A percentile compares a stretch with the other conserved stretches of the same genome.
These are phyloP conservation scores for Lathyrus sativus DNA, from an alignment of 306 rosid genomes.

Conservation along the genomic window DNA sequence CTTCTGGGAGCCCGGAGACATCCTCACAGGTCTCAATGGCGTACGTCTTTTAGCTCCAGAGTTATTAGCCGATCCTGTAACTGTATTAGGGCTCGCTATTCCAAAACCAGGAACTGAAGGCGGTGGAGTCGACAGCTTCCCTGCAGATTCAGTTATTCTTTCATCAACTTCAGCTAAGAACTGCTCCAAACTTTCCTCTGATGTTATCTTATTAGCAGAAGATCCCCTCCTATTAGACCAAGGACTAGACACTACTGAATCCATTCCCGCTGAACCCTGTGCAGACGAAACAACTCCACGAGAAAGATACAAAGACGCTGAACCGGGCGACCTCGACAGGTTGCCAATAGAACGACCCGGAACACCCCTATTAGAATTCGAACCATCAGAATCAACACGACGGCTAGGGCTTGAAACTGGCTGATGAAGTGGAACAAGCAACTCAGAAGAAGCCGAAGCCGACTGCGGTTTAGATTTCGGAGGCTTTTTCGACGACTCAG, in stretches of 20 bases:
- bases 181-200: conserved; percentile 82
- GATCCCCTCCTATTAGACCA: conserved; percentile 76
- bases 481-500: conserved; percentile 67
- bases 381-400: conserved; percentile 49
- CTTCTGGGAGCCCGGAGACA: conserved; percentile 96
- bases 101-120: conserved; percentile 76
- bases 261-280: conserved; percentile 56
- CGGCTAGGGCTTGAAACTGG: conserved; percentile 55
- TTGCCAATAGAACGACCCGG: conserved; percentile 49
- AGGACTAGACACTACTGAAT: conserved; percentile 60
- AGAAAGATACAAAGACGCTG: conserved; percentile 66
- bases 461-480: conserved; percentile 65
- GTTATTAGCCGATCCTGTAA: conserved; percentile 68
- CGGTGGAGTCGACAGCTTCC: conserved; percentile 90
- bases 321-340: conserved; percentile 65
- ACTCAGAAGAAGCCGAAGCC: conserved; percentile 58
- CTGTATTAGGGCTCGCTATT: conserved; percentile 62
- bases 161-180: conserved; percentile 82
- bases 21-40: conserved; percentile 93
- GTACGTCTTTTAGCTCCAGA: conserved; percentile 82
- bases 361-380: conserved; percentile 57
- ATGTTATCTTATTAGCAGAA: conserved; percentile 68
- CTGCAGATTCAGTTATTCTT: conserved; percentile 73
- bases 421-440: conserved; percentile 93
- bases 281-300: conserved; percentile 65